Evolutionary conservation across 1,284 basidiomycete genomes (phyloP), one percentile per base, ranked within the genome.

Genomic region (Cryptococcus wingfieldii): DNA sequence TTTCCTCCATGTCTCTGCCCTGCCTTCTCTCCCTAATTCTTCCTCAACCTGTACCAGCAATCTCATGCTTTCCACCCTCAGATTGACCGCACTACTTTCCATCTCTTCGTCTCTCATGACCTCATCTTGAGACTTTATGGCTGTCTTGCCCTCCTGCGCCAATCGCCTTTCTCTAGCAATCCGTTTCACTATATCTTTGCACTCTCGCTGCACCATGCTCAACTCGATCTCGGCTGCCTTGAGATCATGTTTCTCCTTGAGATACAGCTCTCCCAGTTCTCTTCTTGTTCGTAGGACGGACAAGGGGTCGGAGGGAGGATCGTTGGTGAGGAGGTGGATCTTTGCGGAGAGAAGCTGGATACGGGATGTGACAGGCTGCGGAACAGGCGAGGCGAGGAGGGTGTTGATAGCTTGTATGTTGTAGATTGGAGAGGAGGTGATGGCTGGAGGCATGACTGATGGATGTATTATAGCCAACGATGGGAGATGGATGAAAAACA

Each of bases 321-420:
- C 13, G 16, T 53, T 60, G 9, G 54, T 52, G 16, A 72, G 59
- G 6, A 70, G 50, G 27, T 67, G 61, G 5, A 72, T 51, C 38
- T 64, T 65, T 5, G 70, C 67, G 5, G 60, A 55, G 38, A 74
- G 59, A 10, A 74, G 62, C 43, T 64, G 65, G 18, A 70, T 63
- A 3, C 67, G 60, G 34, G 63, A 52, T 14, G 49, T 28, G 3
- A 51, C 38, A 0, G 59, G n/a, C 5, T 49, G 41, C 10, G 55
- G 39, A 0, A 53, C 46, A 37, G 48, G 31, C 5, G 59, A 52
- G 28, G 55, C 39, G 23, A 70, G 56, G 42, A 63, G 54, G 3
- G 57, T 51, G 47, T 67, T 51, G 56, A 70, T 59, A 16, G 62
- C 42, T 10, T 50, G 31, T 1, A 65, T 34, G 39, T 50, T 64